Evolutionary conservation across 192 early-diverging fungal genomes (phyloP), one percentile per base, ranked within the genome.

Genomic region (Mortierella antarctica): DNA sequence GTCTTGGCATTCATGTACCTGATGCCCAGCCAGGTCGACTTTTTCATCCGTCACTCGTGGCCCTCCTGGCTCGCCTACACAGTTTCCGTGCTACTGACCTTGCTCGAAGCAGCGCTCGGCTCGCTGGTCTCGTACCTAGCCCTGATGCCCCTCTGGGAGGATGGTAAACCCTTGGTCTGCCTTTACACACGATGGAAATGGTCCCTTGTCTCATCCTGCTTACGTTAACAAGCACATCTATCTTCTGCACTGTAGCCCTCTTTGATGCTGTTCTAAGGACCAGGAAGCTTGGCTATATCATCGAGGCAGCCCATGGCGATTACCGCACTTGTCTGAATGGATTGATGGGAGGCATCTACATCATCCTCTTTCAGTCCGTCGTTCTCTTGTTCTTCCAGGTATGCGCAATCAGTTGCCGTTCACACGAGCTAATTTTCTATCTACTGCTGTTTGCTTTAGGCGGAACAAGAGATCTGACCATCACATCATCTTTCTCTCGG

Each of bases 11-110:
- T 92, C 71, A 83, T 71, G 0, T 88, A 87, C 69, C 78, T 89
- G 11, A 62, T 92, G 47, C 75, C 80, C 7, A 55, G 83, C 5
- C 90, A 92, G 71, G 85, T 84, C n/a, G 82, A 88, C 64, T 90
- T 82, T 40, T 70, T 92, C 6, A 78, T 75, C 15, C 15, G 55
- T 0, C 83, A 69, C 39, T 52, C 71, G 21, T 86, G 88, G 65
- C 88, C 87, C n/a, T 57, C 42, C 6, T 88, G 89, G 89, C 67
- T 91, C 2, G 86, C 88, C 4, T 91, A 89, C 84, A 63, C 82
- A 0, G 67, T 82, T 2, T 60, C 86, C 1, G 77, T 89, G 6
- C 68, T 91, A 31, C 74, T 89, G 52, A 85, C 87, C 5, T 44
- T 92, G 18, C 52, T 92, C 1, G 90, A 92, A 59, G 83, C 85